Evolutionary conservation across 345 rosid species (phyloP), one percentile per base, ranked within the genome.

Genomic region (Hibiscus tridactylites): DNA sequence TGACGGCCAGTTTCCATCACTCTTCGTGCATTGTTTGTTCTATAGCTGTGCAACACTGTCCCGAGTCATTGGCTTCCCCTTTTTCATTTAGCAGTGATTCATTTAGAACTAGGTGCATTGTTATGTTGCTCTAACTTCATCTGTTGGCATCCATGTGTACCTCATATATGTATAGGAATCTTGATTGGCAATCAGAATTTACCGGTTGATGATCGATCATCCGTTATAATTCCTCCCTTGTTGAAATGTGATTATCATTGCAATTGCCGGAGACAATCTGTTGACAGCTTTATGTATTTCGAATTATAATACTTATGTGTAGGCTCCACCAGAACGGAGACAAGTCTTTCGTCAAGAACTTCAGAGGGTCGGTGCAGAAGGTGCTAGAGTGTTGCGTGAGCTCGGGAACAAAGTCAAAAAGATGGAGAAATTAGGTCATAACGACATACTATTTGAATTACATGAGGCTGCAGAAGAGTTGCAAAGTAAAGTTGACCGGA

Each of bases 301-400:
- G 67, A 65, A 60, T 56, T 63, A 21, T 49, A 31, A n/a, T 29
- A 50, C 59, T 71, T 76, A 19, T 60, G 26, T 75, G 11, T 74
- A 94, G 98, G 97, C 98, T 17, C 93, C 96, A 31, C 85, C 86
- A 21, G 95, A 94, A 72, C 64, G 79, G 65, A 85, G 97, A 73
- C 86, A 87, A 67, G 90, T 94, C 61, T 91, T 93, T 75, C 70
- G 47, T 54, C 56, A 75, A 47, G 97, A 93, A 76, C 83, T 93
- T 76, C 88, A 81, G 65, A 81, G 81, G 80, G 96, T 90, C 2
- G 92, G 96, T 12, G 61, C 65, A 6, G 89, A 82, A 77, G 94
- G 97, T 57, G 96, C 98, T 42, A 89, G 83, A 78, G 77, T 91
- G 67, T 69, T 93, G 68, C 85, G 88, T 61, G 98, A 85, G 74